Evolutionary conservation across 495 filamentous ascomycete species (phyloP).

Genomic region (Xylaria flabelliformis): DNA sequence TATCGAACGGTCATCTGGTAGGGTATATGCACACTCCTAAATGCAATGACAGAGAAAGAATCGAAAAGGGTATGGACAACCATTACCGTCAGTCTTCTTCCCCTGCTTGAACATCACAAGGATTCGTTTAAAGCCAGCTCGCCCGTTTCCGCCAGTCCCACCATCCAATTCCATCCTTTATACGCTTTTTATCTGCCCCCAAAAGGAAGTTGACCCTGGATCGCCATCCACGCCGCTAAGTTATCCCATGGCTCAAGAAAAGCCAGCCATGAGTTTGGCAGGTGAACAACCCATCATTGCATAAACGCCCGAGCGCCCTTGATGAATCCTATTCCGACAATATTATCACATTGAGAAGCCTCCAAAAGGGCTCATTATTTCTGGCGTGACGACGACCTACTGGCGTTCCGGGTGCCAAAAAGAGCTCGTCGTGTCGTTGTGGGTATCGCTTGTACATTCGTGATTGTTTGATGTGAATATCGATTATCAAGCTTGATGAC

Average conservation of each 20-base stretch:
- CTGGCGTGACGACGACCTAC: constrained; percentile 6
- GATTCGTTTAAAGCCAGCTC: constrained; percentile 12
- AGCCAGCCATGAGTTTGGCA: constrained; percentile 8
- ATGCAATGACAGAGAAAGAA: constrained; percentile 24
- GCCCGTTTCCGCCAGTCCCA: neutral
- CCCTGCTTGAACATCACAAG: constrained; percentile 7
- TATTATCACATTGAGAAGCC: constrained; percentile 20
- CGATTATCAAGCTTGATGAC: constrained; percentile 21
- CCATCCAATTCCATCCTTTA: constrained; percentile 22
- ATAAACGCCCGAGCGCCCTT: constrained; percentile 15
- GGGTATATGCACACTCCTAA: constrained; percentile 31
- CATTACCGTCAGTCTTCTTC: constrained; percentile 19
- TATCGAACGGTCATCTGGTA: constrained; percentile 19
- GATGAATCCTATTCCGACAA: constrained; percentile 15
- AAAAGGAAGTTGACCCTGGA: constrained; percentile 12
- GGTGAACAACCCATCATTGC: constrained; percentile 19
- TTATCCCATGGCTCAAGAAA: neutral
- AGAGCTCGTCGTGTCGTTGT: neutral
- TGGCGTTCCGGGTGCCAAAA: neutral
- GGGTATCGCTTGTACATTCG: constrained; percentile 27
- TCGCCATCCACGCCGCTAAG: constrained; percentile 3
- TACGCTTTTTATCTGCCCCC: constrained; percentile 27
- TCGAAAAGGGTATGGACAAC: constrained; percentile 14
- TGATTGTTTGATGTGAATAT: constrained; percentile 20
- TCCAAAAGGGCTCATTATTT: constrained; percentile 1